Conservation (phyloP, 2,329 filamentous ascomycete genomes). For the Elsinoe perseae region DNA sequence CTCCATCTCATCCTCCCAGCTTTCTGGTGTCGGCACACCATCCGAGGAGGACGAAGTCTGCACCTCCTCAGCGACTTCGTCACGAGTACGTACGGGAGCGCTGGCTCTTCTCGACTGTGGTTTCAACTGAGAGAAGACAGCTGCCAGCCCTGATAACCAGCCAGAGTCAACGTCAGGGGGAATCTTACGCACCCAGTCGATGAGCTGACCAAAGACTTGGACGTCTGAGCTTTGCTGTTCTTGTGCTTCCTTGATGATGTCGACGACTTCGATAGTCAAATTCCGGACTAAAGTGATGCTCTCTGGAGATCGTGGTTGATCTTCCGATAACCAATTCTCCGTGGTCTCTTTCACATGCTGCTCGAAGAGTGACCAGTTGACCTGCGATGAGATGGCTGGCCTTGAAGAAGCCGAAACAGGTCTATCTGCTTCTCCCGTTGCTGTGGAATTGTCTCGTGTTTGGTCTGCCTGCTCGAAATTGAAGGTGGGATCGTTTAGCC, state of each 20-base stretch:
- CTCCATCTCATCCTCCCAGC: not conserved
- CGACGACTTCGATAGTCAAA: constrained; percentile 5
- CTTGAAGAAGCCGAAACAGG: not conserved
- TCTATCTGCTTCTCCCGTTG: not conserved
- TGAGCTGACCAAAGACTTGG: not conserved
- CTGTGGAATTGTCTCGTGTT: not conserved
- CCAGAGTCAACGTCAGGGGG: constrained; percentile 8
- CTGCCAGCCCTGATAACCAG: constrained; percentile 1
- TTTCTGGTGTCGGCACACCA: constrained; percentile 1
- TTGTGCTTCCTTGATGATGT: not conserved
- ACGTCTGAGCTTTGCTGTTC: not conserved
- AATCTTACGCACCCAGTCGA: constrained; percentile 12
- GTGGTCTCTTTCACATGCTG: not conserved
- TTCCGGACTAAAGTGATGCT: constrained; percentile 5
- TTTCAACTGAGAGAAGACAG: not conserved
- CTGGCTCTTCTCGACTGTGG: not conserved
- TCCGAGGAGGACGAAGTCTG: not conserved
- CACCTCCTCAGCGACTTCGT: not conserved
- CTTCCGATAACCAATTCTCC: not conserved
- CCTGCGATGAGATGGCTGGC: too few relatives aligned
- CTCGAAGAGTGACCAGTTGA: constrained; percentile 4
- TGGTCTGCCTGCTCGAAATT: not conserved
- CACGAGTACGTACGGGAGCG: not conserved
- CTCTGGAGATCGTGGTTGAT: not conserved
- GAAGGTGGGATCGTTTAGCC: constrained; percentile 4